A percentile compares a stretch with the other conserved stretches of the same genome.
Conservation (phyloP, 2,329 filamentous ascomycete species). For the Hirsutella thompsonii region DNA sequence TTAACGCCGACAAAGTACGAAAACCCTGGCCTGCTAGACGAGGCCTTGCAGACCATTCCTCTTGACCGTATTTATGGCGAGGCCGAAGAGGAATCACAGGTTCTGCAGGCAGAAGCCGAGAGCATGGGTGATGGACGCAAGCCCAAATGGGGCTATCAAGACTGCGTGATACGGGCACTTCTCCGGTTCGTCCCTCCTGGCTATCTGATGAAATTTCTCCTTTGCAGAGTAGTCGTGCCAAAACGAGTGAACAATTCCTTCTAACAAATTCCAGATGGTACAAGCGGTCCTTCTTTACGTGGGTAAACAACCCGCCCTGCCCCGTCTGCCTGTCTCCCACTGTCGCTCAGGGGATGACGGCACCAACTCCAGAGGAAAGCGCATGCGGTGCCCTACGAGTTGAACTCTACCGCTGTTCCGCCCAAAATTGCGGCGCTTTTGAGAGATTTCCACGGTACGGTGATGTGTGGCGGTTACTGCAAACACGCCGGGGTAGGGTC, state of each 20-base stretch:
- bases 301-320: conserved; percentile 92
- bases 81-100: conserved; percentile 85
- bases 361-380: conserved; percentile 76
- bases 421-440: conserved; percentile 57
- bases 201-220: background rate
- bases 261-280: conserved; percentile 54
- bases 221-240: background rate
- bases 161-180: conserved; percentile 84
- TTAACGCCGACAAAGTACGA: conserved; percentile 88
- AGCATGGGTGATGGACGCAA: conserved; percentile 71
- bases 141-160: conserved; percentile 92
- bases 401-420: conserved; percentile 81
- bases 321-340: conserved; percentile 72
- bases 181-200: conserved; percentile 47
- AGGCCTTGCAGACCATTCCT: conserved; percentile 76
- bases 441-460: conserved; percentile 91
- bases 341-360: conserved; percentile 68
- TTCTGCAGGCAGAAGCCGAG: conserved; percentile 75
- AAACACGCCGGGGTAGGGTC: conserved; percentile 73
- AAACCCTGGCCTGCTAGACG: conserved; percentile 87
- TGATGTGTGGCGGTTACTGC: conserved; percentile 84
- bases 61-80: conserved; percentile 86
- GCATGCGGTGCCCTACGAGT: conserved; percentile 79
- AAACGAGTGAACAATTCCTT: background rate
- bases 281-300: conserved; percentile 86